Evolutionary conservation across 441 rosid species (phyloP), one percentile per base, ranked within the genome.

Genomic region (Syzygium syzygioides): DNA sequence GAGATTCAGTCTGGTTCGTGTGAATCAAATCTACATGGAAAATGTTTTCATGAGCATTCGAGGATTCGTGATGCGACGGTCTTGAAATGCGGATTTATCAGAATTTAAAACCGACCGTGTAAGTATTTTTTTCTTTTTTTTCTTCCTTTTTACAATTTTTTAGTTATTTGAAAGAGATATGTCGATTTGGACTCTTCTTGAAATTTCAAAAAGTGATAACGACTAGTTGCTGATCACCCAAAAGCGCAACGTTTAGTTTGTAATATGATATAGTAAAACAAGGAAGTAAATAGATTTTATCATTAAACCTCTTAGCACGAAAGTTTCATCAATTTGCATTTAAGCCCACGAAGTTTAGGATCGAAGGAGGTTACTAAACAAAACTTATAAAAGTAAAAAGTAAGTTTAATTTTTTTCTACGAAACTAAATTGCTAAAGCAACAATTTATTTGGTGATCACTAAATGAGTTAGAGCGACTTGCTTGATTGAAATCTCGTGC

Each of bases 61-160:
- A 56, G 25, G 23, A 23, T 8, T 45, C 60, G 60, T 7, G 19
- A 56, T 23, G 60, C 12, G 60, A 20, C 12, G 60, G 60, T 20
- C 60, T 20, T 56, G 12, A 23, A 23, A 20, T 20, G 9, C 9
- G 56, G 9, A 1, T 45, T 12, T 1, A 12, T 7, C 32, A 60
- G 32, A 60, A 60, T 60, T 28, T 60, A 30, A 60, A 60, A 60
- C 28, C 2, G 12, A 28, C 17, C 6, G 12, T 32, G 30, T 13
- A 60, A 59, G 15, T 11, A 59, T 0, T 57, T 11, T 14, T 25
- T 14, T 57, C 7, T 3, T 3, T 57, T 0, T 57, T 0, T 4
- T 0, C 9, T 0, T 11, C 0, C 0, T 59, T 59, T 26, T 2
- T 12, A 4, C 8, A 14, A 62, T 28, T n/a, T 14, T 28, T 62